These are phyloP conservation scores for Deinandra increscens DNA, from an alignment of 129 eudicot species.

Conservation along the genomic window DNA sequence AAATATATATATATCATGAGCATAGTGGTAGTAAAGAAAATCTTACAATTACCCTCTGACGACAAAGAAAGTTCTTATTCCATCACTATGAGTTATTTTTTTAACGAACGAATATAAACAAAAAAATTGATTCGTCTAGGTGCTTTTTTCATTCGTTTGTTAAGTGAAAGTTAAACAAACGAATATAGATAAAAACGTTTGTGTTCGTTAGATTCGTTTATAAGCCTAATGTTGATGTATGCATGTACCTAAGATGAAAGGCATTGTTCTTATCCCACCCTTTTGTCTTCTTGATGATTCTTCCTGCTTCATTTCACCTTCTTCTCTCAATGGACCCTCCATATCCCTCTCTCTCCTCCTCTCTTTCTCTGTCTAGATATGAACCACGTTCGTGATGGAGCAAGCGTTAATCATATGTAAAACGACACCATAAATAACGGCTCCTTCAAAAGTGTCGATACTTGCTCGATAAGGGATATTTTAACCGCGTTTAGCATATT, in stretches of 20 bases:
- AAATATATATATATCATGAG: too few species aligned
- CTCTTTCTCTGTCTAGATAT: background rate
- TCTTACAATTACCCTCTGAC: too few species aligned
- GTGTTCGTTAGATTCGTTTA: background rate
- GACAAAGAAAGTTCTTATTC: too few species aligned
- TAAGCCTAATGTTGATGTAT: background rate
- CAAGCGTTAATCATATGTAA: background rate
- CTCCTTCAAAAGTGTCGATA: background rate
- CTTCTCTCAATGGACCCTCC: constrained; percentile 28
- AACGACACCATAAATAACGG: too few species aligned
- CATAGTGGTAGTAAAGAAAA: too few species aligned
- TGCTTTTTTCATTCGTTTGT: background rate
- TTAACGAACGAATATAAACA: background rate
- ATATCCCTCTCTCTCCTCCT: background rate
- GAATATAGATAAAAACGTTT: background rate
- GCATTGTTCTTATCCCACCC: constrained; percentile 84
- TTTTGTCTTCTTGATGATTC: constrained; percentile 26
- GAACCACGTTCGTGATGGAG: background rate
- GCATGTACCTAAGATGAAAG: constrained; percentile 74
- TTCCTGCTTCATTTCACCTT: constrained; percentile 20
- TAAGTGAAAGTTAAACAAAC: background rate
- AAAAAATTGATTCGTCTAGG: background rate
- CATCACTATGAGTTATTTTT: background rate
- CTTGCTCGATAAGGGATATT: background rate
- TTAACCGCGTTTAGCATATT: background rate